phyloP scores from a whole-genome alignment of 495 filamentous ascomycete species.

The Aspergillus taichungensis region DNA sequence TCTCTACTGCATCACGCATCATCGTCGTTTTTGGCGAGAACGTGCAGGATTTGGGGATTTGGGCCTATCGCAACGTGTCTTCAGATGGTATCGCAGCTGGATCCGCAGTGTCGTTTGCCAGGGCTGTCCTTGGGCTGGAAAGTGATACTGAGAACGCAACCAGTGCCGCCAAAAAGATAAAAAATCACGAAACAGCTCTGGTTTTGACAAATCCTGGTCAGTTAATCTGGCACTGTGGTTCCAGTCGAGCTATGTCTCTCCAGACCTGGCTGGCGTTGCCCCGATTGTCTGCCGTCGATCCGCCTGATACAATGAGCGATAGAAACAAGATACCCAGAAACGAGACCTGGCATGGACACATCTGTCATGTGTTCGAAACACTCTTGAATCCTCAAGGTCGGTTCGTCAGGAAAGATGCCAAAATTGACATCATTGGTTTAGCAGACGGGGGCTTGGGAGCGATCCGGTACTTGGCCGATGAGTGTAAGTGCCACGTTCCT shows the following conservation, averaged over 20 bases:
- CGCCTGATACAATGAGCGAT: conserved; percentile 19
- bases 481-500: conserved; percentile 36
- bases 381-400: conserved; percentile 36
- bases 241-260: conserved; percentile 44
- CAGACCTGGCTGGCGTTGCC: conserved; percentile 44
- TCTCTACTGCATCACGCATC: conserved; percentile 52
- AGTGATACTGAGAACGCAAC: conserved; percentile 5
- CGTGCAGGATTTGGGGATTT: conserved; percentile 62
- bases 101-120: conserved; percentile 53
- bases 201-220: conserved; percentile 68
- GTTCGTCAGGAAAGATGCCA: conserved; percentile 32
- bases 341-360: conserved; percentile 42
- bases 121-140: conserved; percentile 30
- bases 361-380: conserved; percentile 53
- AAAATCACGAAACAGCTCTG: conserved; percentile 29
- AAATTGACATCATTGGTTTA: conserved; percentile 57
- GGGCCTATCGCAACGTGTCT: conserved; percentile 58
- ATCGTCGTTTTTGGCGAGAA: conserved; percentile 68
- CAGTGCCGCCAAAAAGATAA: neutral
- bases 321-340: conserved; percentile 53
- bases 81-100: conserved; percentile 55
- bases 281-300: conserved; percentile 44
- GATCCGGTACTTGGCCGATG: conserved; percentile 45
- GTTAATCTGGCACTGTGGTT: conserved; percentile 55
- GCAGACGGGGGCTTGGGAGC: conserved; percentile 47